A percentile compares a stretch with the other conserved stretches of the same genome.
Conservation (phyloP, 805 yeast genomes). For the Ogataea haglerorum region DNA sequence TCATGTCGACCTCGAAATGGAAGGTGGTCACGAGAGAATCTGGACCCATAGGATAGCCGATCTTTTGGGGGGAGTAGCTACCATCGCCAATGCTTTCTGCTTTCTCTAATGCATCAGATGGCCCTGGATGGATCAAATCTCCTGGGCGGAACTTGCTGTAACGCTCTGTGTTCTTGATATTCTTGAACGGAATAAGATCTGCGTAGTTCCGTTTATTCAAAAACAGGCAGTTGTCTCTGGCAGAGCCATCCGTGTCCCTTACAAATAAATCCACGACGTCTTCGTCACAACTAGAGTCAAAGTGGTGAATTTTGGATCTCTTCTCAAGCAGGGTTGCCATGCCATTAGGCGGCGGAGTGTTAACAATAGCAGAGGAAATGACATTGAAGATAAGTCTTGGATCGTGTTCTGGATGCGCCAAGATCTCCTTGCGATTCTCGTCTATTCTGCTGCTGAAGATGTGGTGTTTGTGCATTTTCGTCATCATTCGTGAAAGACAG, state of each 20-base stretch:
- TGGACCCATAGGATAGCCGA: constrained; percentile 52
- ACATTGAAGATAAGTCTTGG: constrained; percentile 77
- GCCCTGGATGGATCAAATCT: constrained; percentile 41
- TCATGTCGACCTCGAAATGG: constrained; percentile 65
- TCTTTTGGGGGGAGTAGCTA: constrained; percentile 14
- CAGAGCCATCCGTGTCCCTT: constrained; percentile 52
- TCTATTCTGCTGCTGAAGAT: constrained; percentile 32
- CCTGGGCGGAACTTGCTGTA: constrained; percentile 20
- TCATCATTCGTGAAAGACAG: constrained; percentile 72
- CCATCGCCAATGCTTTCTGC: constrained; percentile 8
- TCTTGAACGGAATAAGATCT: constrained; percentile 55
- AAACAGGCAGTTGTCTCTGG: constrained; percentile 44
- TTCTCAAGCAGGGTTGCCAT: constrained; percentile 73
- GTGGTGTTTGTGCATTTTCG: constrained; percentile 48
- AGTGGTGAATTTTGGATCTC: constrained; percentile 66
- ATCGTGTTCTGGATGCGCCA: constrained; percentile 59
- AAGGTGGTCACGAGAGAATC: constrained; percentile 65
- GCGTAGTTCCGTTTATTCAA: constrained; percentile 71
- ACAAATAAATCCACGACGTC: constrained; percentile 74
- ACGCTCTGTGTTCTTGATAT: constrained; percentile 22
- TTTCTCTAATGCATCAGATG: constrained; percentile 26
- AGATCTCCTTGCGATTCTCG: constrained; percentile 38
- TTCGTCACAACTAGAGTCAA: constrained; percentile 65
- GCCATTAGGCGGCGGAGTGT: constrained; percentile 88
- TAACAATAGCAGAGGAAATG: constrained; percentile 85